Percentiles rank a stretch among this genome's conserved stretches.
Conservation (phyloP, 257 asterid species). For the Nicotiana benthamiana region DNA sequence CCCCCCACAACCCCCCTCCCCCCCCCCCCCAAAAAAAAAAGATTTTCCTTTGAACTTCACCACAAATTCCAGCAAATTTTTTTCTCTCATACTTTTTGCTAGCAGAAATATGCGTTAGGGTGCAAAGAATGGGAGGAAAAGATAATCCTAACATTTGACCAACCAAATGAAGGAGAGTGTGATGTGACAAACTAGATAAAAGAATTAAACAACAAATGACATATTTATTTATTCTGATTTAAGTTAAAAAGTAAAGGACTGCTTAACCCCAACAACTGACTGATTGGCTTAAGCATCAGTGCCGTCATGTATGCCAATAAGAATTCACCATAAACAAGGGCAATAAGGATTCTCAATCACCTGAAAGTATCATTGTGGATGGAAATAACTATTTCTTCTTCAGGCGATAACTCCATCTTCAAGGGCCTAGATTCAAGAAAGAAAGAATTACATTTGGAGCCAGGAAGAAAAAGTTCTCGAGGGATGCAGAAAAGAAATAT, state of each 20-base stretch:
- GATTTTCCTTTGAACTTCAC: no score
- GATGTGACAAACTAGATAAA: no score
- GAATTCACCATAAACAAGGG: slow-evolving; percentile 4
- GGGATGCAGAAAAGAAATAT: not conserved
- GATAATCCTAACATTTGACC: not conserved
- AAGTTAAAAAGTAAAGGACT: not conserved
- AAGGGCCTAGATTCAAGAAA: slow-evolving; percentile 48
- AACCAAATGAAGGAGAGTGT: no score
- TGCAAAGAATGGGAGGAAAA: not conserved
- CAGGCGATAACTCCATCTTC: slow-evolving; percentile 82
- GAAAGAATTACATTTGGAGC: slow-evolving; percentile 2
- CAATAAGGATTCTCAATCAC: slow-evolving; percentile 27
- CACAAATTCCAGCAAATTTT: no score
- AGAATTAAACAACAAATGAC: no score
- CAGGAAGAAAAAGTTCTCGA: slow-evolving; percentile 12
- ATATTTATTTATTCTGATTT: no score
- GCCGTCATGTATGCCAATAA: not conserved
- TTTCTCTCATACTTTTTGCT: no score
- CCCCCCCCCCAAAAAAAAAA: no score
- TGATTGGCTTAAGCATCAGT: not conserved
- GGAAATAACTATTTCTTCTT: slow-evolving; percentile 85
- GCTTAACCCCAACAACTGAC: not conserved
- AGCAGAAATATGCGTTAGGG: not conserved
- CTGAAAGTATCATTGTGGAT: slow-evolving; percentile 88
- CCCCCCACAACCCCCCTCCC: no score